phyloP scores from a whole-genome alignment of 495 filamentous ascomycete species.

The Aspergillus haitiensis region DNA sequence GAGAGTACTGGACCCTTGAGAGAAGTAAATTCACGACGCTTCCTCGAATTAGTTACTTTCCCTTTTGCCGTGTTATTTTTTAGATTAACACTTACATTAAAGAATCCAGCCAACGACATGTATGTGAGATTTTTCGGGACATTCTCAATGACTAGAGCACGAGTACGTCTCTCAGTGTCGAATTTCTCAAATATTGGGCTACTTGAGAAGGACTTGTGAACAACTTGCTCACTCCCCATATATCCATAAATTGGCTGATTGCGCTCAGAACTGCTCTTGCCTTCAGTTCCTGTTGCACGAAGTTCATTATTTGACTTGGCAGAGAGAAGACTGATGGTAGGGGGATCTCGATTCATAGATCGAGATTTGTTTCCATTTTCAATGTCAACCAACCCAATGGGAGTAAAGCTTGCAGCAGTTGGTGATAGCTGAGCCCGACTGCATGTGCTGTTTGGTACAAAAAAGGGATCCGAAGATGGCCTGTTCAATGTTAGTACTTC shows the following conservation, averaged over 20 bases:
- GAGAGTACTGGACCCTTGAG: conserved; percentile 34
- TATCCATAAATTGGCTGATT: conserved; percentile 13
- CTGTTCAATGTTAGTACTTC: conserved; percentile 21
- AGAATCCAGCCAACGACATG: conserved; percentile 35
- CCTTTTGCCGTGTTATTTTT: no score
- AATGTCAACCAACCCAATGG: conserved; percentile 25
- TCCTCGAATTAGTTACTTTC: conserved; percentile 7
- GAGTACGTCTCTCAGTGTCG: conserved; percentile 26
- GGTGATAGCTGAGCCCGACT: conserved; percentile 30
- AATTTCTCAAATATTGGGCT: conserved; percentile 14
- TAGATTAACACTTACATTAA: conserved; percentile 30
- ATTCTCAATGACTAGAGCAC: conserved; percentile 35
- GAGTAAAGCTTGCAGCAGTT: conserved; percentile 40
- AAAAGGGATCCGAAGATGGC: conserved; percentile 31
- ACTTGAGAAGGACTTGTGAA: conserved; percentile 11
- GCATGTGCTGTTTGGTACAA: conserved; percentile 23
- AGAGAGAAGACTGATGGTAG: conserved; percentile 19
- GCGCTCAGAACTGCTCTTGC: conserved; percentile 9
- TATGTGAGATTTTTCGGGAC: conserved; percentile 30
- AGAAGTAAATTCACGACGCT: conserved; percentile 39
- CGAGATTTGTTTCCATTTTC: conserved; percentile 10
- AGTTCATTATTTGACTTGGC: conserved; percentile 18
- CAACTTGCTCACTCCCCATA: conserved; percentile 16
- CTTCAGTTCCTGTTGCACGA: conserved; percentile 3
- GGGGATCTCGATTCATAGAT: conserved; percentile 14